Percentiles rank a stretch among this genome's conserved stretches.
Conservation (phyloP, 108 stramenopile species). For the Schizochytrium sp. region DNA sequence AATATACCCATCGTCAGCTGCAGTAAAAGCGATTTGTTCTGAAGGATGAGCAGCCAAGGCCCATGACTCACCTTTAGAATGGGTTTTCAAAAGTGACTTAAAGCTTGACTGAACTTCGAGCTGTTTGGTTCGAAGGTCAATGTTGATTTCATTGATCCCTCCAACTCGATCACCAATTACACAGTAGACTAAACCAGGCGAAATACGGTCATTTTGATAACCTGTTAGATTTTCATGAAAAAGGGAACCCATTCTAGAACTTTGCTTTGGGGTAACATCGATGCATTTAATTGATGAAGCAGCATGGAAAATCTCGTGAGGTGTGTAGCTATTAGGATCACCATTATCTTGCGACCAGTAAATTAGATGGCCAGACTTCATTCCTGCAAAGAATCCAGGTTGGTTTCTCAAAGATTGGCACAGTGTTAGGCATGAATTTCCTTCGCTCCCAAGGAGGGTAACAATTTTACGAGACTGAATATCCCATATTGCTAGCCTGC, state of each 20-base stretch:
- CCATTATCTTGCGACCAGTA: too few species aligned
- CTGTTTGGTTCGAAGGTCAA: background rate
- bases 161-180: background rate
- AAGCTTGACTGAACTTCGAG: background rate
- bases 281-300: background rate
- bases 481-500: too few species aligned
- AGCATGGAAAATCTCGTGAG: too few species aligned
- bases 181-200: background rate
- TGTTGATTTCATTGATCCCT: background rate
- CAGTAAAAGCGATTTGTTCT: background rate
- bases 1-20: background rate
- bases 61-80: constrained; percentile 31
- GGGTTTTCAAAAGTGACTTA: background rate
- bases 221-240: too few species aligned
- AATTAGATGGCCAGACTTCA: too few species aligned
- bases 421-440: too few species aligned
- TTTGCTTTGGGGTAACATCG: background rate
- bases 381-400: too few species aligned
- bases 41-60: background rate
- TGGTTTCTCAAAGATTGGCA: too few species aligned
- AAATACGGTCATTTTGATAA: background rate
- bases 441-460: too few species aligned
- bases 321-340: too few species aligned
- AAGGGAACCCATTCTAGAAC: too few species aligned
- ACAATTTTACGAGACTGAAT: too few species aligned